Percentiles rank a stretch among this genome's conserved stretches.
phyloP scores from a whole-genome alignment of 164 flowering plant genomes.

The Paratinospora sagittata region DNA sequence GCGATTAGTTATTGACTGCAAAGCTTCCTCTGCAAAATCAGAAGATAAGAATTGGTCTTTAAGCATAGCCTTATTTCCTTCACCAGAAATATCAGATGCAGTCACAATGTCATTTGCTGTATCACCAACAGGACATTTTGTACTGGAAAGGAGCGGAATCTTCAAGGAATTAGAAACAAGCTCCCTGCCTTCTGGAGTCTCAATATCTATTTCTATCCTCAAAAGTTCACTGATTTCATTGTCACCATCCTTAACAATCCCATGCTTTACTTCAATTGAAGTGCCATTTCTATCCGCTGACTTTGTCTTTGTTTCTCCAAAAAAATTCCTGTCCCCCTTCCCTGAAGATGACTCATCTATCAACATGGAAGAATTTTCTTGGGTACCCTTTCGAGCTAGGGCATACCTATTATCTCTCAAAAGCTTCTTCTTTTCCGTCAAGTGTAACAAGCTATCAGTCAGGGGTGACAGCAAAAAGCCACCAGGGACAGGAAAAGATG shows the following conservation, averaged over 20 bases:
- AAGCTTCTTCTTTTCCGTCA: slow-evolving; percentile 28
- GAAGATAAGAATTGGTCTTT: slow-evolving; percentile 18
- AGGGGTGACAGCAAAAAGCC: slow-evolving; percentile 61
- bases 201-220: slow-evolving; percentile 35
- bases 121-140: slow-evolving; percentile 12
- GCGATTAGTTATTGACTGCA: slow-evolving; percentile 16
- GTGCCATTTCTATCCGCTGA: slow-evolving; percentile 19
- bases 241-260: slow-evolving; percentile 13
- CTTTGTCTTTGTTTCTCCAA: slow-evolving; percentile 31
- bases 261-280: slow-evolving; percentile 19
- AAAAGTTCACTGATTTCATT: slow-evolving; percentile 13
- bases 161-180: slow-evolving; percentile 20
- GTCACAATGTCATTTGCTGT: slow-evolving; percentile 14
- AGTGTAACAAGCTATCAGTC: slow-evolving; percentile 36
- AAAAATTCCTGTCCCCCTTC: slow-evolving; percentile 16
- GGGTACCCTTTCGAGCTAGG: slow-evolving; percentile 16
- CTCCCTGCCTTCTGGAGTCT: slow-evolving; percentile 26
- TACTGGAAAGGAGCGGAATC: slow-evolving; percentile 17
- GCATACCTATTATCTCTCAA: slow-evolving; percentile 15
- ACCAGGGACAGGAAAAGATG: slow-evolving; percentile 41
- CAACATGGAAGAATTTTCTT: slow-evolving; percentile 9
- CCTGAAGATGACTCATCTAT: slow-evolving; percentile 18
- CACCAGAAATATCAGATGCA: slow-evolving; percentile 18
- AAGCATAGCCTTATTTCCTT: slow-evolving; percentile 14
- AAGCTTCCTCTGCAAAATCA: slow-evolving; percentile 23